Evolutionary conservation across 2,329 filamentous ascomycete species (phyloP).

Genomic region (Diaporthe amygdali): DNA sequence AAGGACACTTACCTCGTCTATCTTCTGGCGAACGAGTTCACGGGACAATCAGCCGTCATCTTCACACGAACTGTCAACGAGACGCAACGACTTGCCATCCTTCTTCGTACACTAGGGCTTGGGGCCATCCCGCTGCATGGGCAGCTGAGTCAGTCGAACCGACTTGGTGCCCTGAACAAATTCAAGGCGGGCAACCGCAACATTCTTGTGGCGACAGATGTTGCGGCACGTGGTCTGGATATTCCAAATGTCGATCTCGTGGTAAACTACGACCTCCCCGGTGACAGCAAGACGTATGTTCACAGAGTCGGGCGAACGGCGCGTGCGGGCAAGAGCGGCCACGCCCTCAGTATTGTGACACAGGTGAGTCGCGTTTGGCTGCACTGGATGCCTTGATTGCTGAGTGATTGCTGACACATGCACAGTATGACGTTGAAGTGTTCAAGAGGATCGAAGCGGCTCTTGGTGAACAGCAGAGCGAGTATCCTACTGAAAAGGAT

Average conservation of each 20-base stretch:
- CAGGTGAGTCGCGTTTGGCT: constrained; percentile 49
- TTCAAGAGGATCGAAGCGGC: constrained; percentile 83
- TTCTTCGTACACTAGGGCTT: constrained; percentile 85
- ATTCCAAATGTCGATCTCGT: constrained; percentile 80
- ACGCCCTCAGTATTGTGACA: constrained; percentile 81
- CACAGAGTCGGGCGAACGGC: constrained; percentile 90
- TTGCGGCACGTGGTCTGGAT: constrained; percentile 91
- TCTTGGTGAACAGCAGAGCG: constrained; percentile 75
- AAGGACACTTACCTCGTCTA: constrained; percentile 93
- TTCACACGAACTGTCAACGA: constrained; percentile 94
- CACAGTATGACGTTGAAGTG: constrained; percentile 69
- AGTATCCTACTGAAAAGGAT: constrained; percentile 75
- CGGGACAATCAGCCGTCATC: constrained; percentile 85
- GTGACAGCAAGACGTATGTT: constrained; percentile 88
- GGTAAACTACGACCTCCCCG: constrained; percentile 72
- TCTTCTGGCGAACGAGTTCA: constrained; percentile 78
- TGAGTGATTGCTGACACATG: not conserved
- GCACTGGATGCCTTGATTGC: not conserved
- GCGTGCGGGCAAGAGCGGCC: constrained; percentile 82
- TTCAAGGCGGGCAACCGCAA: constrained; percentile 82
- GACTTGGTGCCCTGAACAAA: constrained; percentile 87
- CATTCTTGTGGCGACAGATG: constrained; percentile 90
- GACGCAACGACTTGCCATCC: constrained; percentile 81
- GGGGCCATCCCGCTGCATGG: constrained; percentile 92
- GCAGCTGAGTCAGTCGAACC: constrained; percentile 85